Evolutionary conservation across 2,329 filamentous ascomycete genomes (phyloP), one percentile per base, ranked within the genome.

Genomic region (Escovopsis weberi): DNA sequence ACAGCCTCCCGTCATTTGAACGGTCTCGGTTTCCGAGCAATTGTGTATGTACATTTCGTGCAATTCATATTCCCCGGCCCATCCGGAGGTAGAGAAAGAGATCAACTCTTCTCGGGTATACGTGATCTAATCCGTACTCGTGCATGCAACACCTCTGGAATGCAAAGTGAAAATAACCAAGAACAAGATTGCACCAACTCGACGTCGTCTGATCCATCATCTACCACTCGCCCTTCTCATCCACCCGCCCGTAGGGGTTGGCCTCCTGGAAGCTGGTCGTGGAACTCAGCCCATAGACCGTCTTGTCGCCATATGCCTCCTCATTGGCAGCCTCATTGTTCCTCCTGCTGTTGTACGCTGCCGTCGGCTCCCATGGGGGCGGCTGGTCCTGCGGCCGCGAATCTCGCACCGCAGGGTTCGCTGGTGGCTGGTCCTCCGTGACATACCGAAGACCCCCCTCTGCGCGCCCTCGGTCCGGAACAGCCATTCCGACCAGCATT

Each of bases 401-500:
- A 23, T 23, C 23, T 23, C 2, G 23, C 45, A 40, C 43, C 35
- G 33, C 42, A 39, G 57, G 54, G 33, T 50, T 56, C n/a, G 53
- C 41, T 2, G 53, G 48, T 12, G 52, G 51, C 36, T 57, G 50
- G 30, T 55, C 50, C 12, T 58, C 55, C 33, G 55, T 58, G 6
- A 54, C 56, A 41, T 56, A 60, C n/a, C 56, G 58, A 50, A 63
- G 54, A 10, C 77, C 28, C 30, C 77, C 75, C 53, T 82, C 78
- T 5, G 49, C 54, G 26, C 56, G 52, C 26, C 55, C 51, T n/a
- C 76, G 78, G 42, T 79, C 77, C 2, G 71, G 70, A 26, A 66
- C 65, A 42, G 68, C 65, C 63, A 83, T 75, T 43, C 79, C 69
- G 32, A 70, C 68, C 44, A 79, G 60, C 26, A 80, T 80, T 45